Conservation (phyloP, 2,329 filamentous ascomycete species). For the Xylariaceae sp. region DNA sequence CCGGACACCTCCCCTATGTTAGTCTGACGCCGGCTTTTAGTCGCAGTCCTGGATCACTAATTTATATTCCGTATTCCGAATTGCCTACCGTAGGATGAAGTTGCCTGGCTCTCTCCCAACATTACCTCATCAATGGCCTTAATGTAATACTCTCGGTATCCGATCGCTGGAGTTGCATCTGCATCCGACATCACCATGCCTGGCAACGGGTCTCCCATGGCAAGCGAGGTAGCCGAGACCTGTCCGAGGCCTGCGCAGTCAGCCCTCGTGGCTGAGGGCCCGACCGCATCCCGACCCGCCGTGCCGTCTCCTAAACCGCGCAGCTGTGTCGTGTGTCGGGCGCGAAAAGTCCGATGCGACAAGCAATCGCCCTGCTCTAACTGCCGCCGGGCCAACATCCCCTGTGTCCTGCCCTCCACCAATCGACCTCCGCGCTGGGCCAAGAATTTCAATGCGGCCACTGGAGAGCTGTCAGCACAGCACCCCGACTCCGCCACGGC, state of each 20-base stretch:
- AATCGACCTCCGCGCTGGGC: constrained; percentile 51
- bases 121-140: background rate
- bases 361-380: constrained; percentile 53
- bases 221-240: constrained; percentile 3
- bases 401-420: constrained; percentile 45
- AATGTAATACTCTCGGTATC: background rate
- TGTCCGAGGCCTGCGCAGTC: constrained; percentile 3
- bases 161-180: background rate
- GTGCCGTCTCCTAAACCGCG: constrained; percentile 15
- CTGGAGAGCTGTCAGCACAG: constrained; percentile 36
- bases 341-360: constrained; percentile 54
- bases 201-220: constrained; percentile 1
- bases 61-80: too few species aligned
- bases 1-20: too few species aligned
- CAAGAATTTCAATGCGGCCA: constrained; percentile 36
- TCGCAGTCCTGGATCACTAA: too few species aligned
- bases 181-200: background rate
- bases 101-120: background rate
- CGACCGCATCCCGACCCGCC: constrained; percentile 12
- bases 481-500: constrained; percentile 27
- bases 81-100: background rate
- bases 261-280: constrained; percentile 18
- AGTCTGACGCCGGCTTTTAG: too few species aligned
- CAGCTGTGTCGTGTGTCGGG: constrained; percentile 38
- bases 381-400: constrained; percentile 48